Evolutionary conservation across 2,329 filamentous ascomycete species (phyloP).

Genomic region (Cyphellophora europaea): DNA sequence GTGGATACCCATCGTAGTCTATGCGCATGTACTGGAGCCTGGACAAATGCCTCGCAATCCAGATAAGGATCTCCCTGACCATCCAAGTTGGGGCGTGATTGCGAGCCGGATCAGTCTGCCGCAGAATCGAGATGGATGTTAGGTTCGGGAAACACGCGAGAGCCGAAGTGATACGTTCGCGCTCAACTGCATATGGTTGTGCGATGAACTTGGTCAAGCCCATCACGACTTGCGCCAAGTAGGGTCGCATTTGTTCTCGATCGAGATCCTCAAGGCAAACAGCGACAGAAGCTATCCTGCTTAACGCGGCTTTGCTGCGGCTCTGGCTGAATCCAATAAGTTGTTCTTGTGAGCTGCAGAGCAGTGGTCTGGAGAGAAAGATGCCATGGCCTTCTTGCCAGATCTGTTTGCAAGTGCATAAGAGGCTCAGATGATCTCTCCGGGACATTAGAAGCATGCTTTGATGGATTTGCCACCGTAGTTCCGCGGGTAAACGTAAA

Average conservation of each 20-base stretch:
- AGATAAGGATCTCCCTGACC: conserved; percentile 6
- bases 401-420: conserved; percentile 9
- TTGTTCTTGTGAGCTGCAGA: too few species aligned
- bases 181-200: conserved; percentile 10
- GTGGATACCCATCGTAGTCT: conserved; percentile 7
- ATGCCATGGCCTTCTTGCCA: conserved; percentile 9
- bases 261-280: too few species aligned
- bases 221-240: conserved; percentile 2
- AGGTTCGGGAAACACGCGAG: conserved; percentile 6
- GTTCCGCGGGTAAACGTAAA: too few species aligned
- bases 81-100: conserved; percentile 6
- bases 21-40: conserved; percentile 5
- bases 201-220: conserved; percentile 1
- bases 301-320: too few species aligned
- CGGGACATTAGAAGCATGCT: conserved; percentile 4
- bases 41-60: conserved; percentile 2
- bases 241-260: conserved; percentile 6
- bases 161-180: conserved; percentile 8
- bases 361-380: too few species aligned
- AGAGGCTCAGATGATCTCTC: conserved; percentile 7
- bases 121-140: conserved; percentile 3
- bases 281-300: too few species aligned
- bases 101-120: conserved; percentile 1
- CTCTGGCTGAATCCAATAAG: too few species aligned
- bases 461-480: conserved; percentile 9